These are phyloP conservation scores for Evernia prunastri DNA, from an alignment of 495 filamentous ascomycete species.

Conservation along the genomic window DNA sequence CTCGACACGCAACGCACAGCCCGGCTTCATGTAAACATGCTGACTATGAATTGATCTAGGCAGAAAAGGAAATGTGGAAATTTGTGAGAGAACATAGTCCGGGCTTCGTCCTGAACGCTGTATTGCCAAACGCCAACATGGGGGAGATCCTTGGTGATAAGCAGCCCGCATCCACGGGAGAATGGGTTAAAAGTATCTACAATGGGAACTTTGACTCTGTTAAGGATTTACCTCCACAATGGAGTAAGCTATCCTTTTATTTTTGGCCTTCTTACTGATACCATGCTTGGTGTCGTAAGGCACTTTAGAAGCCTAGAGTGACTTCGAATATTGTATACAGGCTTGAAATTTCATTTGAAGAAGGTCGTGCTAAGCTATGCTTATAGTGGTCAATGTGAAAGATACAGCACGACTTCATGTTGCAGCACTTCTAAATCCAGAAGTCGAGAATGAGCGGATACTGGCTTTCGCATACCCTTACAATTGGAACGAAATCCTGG, in stretches of 20 bases:
- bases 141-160: constrained; percentile 32
- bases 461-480: constrained; percentile 39
- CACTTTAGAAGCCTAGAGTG: not conserved
- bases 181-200: constrained; percentile 28
- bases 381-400: constrained; percentile 38
- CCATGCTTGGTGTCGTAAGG: not conserved
- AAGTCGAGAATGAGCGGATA: constrained; percentile 40
- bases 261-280: not conserved
- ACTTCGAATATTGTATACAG: not conserved
- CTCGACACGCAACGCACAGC: too few species aligned
- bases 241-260: not conserved
- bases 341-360: not conserved
- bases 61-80: constrained; percentile 47
- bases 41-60: too few species aligned
- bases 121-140: constrained; percentile 43
- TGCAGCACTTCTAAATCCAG: constrained; percentile 39
- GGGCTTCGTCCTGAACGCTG: constrained; percentile 42
- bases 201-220: constrained; percentile 26
- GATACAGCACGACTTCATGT: constrained; percentile 46
- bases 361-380: not conserved
- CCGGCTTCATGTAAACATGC: too few species aligned
- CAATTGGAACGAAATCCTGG: constrained; percentile 36
- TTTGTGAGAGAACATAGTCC: constrained; percentile 46
- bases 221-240: constrained; percentile 22
- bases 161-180: constrained; percentile 26